phyloP scores from a whole-genome alignment of 2,329 filamentous ascomycete genomes.

The Colletotrichum tamarilloi region DNA sequence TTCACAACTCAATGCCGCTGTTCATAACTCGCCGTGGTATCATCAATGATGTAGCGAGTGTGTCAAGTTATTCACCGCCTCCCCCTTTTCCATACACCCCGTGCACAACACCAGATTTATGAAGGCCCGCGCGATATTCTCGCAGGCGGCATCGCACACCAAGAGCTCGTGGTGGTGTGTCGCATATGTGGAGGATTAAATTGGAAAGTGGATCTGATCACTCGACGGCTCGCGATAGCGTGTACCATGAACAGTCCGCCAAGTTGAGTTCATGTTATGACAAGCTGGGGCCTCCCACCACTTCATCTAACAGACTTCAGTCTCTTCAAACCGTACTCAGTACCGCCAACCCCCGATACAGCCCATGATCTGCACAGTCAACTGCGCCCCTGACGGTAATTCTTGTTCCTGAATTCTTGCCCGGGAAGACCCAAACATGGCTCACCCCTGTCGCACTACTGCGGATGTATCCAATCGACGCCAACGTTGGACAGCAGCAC shows the following conservation, averaged over 20 bases:
- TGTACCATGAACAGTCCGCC: background rate
- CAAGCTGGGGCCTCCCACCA: background rate
- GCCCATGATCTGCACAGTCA: slow-evolving; percentile 22
- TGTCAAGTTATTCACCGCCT: slow-evolving; percentile 30
- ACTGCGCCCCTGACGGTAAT: slow-evolving; percentile 34
- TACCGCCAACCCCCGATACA: background rate
- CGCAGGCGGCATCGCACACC: background rate
- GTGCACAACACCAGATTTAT: slow-evolving; percentile 21
- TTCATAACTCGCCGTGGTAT: slow-evolving; percentile 5
- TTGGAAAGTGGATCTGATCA: slow-evolving; percentile 32
- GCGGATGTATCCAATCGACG: slow-evolving; percentile 21
- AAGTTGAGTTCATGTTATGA: slow-evolving; percentile 1
- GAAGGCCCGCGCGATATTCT: slow-evolving; percentile 11
- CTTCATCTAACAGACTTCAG: background rate
- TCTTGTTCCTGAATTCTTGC: slow-evolving; percentile 31
- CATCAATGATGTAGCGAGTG: slow-evolving; percentile 19
- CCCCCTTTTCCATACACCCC: slow-evolving; percentile 11
- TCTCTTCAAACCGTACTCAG: background rate
- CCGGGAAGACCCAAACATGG: slow-evolving; percentile 7
- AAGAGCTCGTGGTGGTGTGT: slow-evolving; percentile 22
- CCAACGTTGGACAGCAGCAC: slow-evolving; percentile 1
- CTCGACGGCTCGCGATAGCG: slow-evolving; percentile 5
- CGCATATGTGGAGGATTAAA: slow-evolving; percentile 31
- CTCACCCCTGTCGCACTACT: slow-evolving; percentile 4
- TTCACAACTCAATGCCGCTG: background rate